Percentiles rank a stretch among this genome's conserved stretches.
Conservation (phyloP, 768 basidiomycete genomes). For the Russula foetens region DNA sequence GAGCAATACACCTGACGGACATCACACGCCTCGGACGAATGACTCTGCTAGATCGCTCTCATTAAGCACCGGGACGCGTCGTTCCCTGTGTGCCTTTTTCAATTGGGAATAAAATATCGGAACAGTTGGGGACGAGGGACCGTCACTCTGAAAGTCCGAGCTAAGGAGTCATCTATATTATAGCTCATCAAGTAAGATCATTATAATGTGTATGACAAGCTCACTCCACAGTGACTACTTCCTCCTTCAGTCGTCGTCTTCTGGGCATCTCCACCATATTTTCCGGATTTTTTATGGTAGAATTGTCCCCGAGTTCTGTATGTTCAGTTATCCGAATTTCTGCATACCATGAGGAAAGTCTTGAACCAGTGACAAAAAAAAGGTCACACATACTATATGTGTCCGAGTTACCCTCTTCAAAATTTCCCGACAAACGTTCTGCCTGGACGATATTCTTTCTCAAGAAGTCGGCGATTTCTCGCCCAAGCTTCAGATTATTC, state of each 20-base stretch:
- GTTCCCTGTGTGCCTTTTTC: slow-evolving; percentile 58
- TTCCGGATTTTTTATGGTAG: slow-evolving; percentile 59
- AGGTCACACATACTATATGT: slow-evolving; percentile 47
- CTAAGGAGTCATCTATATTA: slow-evolving; percentile 23
- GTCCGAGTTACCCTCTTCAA: slow-evolving; percentile 31
- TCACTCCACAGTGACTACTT: slow-evolving; percentile 3
- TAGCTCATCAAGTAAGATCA: slow-evolving; percentile 6
- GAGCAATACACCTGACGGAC: not conserved
- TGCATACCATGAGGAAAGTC: slow-evolving; percentile 24
- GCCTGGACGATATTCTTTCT: slow-evolving; percentile 86
- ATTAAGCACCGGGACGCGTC: slow-evolving; percentile 54
- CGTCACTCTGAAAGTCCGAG: slow-evolving; percentile 10
- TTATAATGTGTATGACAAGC: not conserved
- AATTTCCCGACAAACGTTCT: slow-evolving; percentile 33
- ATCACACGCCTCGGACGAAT: slow-evolving; percentile 69
- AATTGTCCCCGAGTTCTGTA: slow-evolving; percentile 84
- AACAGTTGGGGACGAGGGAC: slow-evolving; percentile 8
- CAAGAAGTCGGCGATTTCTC: slow-evolving; percentile 67
- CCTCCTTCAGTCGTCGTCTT: slow-evolving; percentile 24
- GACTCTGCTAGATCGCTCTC: slow-evolving; percentile 82
- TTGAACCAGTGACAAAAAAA: not conserved
- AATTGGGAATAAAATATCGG: slow-evolving; percentile 57
- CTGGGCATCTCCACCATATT: slow-evolving; percentile 39
- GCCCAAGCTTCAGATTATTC: slow-evolving; percentile 48
- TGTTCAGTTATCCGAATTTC: slow-evolving; percentile 67